Evolutionary conservation across 2,329 filamentous ascomycete genomes (phyloP).

Genomic region (Colletotrichum sp.): DNA sequence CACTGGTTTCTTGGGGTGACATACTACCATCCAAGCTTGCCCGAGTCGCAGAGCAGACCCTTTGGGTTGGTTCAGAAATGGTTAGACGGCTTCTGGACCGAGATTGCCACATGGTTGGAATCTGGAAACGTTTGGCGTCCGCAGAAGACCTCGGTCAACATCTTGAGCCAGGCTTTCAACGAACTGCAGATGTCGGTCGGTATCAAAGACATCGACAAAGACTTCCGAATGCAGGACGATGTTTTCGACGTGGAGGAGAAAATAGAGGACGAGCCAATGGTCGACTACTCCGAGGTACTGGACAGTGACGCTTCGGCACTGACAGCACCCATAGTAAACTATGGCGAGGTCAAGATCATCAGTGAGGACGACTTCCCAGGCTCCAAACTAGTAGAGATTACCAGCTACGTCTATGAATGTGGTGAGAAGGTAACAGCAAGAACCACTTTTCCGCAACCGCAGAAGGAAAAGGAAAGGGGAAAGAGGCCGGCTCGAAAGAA

Average conservation of each 20-base stretch:
- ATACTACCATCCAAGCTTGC: not conserved
- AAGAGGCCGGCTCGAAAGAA: not conserved
- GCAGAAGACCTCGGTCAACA: not conserved
- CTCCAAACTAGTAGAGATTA: not conserved
- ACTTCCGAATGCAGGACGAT: not conserved
- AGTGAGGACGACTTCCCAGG: not conserved
- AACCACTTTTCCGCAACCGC: not conserved
- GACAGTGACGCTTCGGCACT: not conserved
- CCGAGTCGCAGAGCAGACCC: not conserved
- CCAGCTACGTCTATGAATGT: not conserved
- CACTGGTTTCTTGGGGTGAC: not conserved
- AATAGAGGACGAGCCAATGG: not conserved
- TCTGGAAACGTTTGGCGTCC: not conserved
- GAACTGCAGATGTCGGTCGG: not conserved
- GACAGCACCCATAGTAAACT: not conserved
- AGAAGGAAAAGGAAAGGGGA: not conserved
- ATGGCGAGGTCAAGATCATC: not conserved
- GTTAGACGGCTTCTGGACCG: not conserved
- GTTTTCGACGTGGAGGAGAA: not conserved
- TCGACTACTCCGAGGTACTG: not conserved
- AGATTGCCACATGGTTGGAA: not conserved
- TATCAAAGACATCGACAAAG: not conserved
- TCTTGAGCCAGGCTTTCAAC: not conserved
- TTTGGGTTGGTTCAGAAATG: not conserved
- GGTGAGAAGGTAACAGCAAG: not conserved